Percentiles rank a stretch among this genome's conserved stretches.
These are phyloP conservation scores for Polygonum aviculare DNA, from an alignment of 148 eudicot species.

Conservation along the genomic window DNA sequence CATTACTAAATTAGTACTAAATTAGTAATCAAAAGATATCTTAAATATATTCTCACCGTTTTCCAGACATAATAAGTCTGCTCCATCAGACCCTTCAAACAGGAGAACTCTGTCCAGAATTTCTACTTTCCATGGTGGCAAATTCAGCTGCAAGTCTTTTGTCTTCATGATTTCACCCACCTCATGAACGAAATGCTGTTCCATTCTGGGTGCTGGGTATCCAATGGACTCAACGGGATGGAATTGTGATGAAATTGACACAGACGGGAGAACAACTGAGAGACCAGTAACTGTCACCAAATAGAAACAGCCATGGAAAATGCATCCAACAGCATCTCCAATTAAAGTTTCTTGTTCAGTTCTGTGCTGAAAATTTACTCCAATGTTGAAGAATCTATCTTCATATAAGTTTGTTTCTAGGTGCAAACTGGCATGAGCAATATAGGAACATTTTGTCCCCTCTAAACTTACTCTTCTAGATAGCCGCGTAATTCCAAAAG, in stretches of 20 bases:
- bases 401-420: constrained; percentile 38
- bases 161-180: constrained; percentile 23
- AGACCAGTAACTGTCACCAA: constrained; percentile 61
- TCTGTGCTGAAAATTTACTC: constrained; percentile 23
- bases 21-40: background rate
- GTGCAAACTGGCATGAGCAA: constrained; percentile 46
- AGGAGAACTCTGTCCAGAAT: constrained; percentile 71
- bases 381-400: constrained; percentile 26
- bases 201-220: constrained; percentile 21
- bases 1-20: background rate
- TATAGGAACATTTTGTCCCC: constrained; percentile 28
- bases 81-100: constrained; percentile 82
- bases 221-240: constrained; percentile 49
- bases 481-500: constrained; percentile 70
- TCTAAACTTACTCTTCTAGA: constrained; percentile 21
- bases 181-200: constrained; percentile 18
- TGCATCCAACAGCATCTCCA: constrained; percentile 71
- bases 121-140: constrained; percentile 74
- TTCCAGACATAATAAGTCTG: constrained; percentile 69
- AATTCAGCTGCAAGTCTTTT: constrained; percentile 26
- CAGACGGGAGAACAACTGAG: constrained; percentile 75
- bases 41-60: constrained; percentile 47
- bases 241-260: constrained; percentile 59
- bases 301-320: constrained; percentile 69
- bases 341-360: constrained; percentile 33